A percentile compares a stretch with the other conserved stretches of the same genome.
These are phyloP conservation scores for Spatholobus suberectus DNA, from an alignment of 306 rosid species.

Conservation along the genomic window DNA sequence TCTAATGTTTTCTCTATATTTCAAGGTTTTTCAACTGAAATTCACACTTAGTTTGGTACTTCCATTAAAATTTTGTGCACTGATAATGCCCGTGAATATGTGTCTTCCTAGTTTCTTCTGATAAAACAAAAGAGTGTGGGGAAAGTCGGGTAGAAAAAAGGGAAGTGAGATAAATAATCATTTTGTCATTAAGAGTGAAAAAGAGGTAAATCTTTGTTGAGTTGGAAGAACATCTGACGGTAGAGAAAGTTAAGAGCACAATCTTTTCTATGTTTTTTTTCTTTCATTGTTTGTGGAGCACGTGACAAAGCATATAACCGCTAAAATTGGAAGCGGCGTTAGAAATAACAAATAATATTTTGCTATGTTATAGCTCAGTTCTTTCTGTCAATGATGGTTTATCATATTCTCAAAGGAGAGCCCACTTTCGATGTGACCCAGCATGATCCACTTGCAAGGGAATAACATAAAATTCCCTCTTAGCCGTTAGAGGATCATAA, in stretches of 20 bases:
- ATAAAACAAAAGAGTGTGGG: neutral
- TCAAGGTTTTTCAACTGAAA: no score
- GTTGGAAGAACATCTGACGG: constrained; percentile 19
- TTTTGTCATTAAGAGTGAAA: constrained; percentile 9
- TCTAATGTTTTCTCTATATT: no score
- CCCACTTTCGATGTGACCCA: constrained; percentile 20
- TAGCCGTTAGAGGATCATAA: constrained; percentile 33
- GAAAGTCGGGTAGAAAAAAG: neutral
- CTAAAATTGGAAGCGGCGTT: neutral
- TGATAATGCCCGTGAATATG: no score
- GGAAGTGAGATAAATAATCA: constrained; percentile 29
- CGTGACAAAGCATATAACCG: neutral
- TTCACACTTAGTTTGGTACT: no score
- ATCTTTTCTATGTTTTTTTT: neutral
- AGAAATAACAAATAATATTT: neutral
- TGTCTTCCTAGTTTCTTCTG: no score
- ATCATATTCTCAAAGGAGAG: neutral
- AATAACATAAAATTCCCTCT: constrained; percentile 25
- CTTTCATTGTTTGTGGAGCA: constrained; percentile 16
- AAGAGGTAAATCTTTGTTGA: constrained; percentile 17
- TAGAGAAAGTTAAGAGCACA: constrained; percentile 15
- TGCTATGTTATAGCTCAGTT: constrained; percentile 22
- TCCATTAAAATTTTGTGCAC: no score
- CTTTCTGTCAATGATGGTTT: neutral
- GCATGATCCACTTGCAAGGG: constrained; percentile 40